Evolutionary conservation across 768 basidiomycete genomes (phyloP), one percentile per base, ranked within the genome.

Genomic region (Heimioporus sp.): DNA sequence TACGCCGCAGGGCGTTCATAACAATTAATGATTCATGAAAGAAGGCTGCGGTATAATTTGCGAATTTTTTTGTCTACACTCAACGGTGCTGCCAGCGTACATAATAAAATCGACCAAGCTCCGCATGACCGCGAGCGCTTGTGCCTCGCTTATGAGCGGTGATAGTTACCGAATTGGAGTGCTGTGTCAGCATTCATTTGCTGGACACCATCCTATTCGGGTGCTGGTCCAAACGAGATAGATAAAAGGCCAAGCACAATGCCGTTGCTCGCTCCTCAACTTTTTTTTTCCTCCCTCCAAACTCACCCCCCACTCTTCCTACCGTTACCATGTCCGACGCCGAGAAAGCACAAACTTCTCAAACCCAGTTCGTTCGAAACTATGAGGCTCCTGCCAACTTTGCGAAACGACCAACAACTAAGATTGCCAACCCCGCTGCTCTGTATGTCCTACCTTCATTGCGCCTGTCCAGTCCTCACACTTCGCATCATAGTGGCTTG

Each of bases 371-470:
- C 21, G n/a, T 53, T 35, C 56, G 56, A 30, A 52, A 63, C 50
- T 58, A 60, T n/a, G 50, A 53, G 1, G 34, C 30, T 6, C 51
- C 42, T 32, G 49, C 69, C 43, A 49, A 60, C 45, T 40, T 47
- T 59, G 62, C 47, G 51, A 58, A 71, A 24, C 66, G 60, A 28
- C 24, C 24, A 4, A 62, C 72, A 19, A 57, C 68, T 44, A 67
- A 64, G 51, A 68, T 86, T 28, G 86, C 72, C 17, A 85, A 90
- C 72, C 85, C 87, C 2, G 68, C 42, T 31, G 40, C 69, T n/a
- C 69, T 72, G 70, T 72, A 55, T 37, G 68, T 57, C 10, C 5
- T 9, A 12, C 36, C 30, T 5, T 13, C 15, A 2, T n/a, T 12
- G 4, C 10, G 1, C 12, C 17, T 4, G 5, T 11, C 39, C 10